A percentile compares a stretch with the other conserved stretches of the same genome.
These are phyloP conservation scores for Hypoxylon lienhwacheense DNA, from an alignment of 495 filamentous ascomycete genomes.

Conservation along the genomic window DNA sequence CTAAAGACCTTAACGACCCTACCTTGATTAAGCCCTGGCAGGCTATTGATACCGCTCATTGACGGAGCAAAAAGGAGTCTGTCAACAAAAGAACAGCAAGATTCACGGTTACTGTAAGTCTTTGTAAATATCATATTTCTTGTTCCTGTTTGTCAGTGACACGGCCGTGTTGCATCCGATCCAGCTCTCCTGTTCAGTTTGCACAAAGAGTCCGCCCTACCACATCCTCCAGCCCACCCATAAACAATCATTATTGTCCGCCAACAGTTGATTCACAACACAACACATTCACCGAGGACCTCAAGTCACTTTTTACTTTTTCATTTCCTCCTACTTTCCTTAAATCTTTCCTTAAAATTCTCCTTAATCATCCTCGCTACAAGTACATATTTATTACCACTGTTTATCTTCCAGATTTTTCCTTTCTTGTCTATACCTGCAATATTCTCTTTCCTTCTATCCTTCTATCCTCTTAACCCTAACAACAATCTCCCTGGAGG, in stretches of 20 bases:
- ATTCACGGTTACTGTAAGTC: constrained; percentile 29
- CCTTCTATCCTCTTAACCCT: neutral
- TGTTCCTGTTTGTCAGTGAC: constrained; percentile 15
- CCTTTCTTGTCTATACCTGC: neutral
- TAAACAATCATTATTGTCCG: constrained; percentile 34
- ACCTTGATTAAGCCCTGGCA: constrained; percentile 10
- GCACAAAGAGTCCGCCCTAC: constrained; percentile 11
- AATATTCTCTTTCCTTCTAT: too few species aligned
- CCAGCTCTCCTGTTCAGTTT: constrained; percentile 1
- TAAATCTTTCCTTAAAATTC: neutral
- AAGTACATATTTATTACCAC: constrained; percentile 15
- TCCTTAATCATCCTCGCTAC: neutral
- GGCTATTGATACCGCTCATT: constrained; percentile 3
- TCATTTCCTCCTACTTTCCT: neutral
- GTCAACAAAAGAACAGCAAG: constrained; percentile 9
- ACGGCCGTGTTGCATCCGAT: constrained; percentile 13
- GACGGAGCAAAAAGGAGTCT: constrained; percentile 7
- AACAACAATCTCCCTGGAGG: constrained; percentile 14
- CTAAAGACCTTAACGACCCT: constrained; percentile 1
- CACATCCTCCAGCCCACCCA: constrained; percentile 4
- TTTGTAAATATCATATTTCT: constrained; percentile 6
- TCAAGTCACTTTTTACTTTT: neutral
- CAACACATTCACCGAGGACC: neutral
- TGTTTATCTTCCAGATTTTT: neutral
- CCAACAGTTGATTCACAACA: neutral